These are phyloP conservation scores for Xylaria flabelliformis DNA, from an alignment of 495 filamentous ascomycete species.

Conservation along the genomic window DNA sequence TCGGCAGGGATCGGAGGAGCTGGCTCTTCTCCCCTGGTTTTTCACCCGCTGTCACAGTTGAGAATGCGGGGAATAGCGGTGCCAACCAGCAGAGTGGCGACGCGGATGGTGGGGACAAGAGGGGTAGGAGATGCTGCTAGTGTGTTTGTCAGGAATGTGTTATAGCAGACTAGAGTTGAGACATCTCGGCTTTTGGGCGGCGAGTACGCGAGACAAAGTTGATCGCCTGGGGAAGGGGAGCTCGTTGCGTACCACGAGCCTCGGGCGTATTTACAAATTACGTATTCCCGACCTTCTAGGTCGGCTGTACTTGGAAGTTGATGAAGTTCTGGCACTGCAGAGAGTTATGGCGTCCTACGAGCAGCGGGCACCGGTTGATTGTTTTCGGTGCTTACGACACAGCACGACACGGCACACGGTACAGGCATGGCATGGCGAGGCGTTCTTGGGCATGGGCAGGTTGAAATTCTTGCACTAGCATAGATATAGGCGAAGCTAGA, in stretches of 20 bases:
- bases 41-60: conserved; percentile 56
- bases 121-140: conserved; percentile 58
- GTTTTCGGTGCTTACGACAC: conserved; percentile 12
- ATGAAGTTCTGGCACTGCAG: background rate
- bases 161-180: background rate
- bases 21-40: conserved; percentile 65
- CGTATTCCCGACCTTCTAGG: background rate
- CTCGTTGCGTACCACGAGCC: background rate
- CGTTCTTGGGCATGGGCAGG: conserved; percentile 17
- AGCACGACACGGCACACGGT: conserved; percentile 3
- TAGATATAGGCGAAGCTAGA: conserved; percentile 15
- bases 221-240: background rate
- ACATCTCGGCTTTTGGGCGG: background rate
- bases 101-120: conserved; percentile 37
- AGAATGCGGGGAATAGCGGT: conserved; percentile 42
- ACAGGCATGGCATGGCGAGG: conserved; percentile 8
- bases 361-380: background rate
- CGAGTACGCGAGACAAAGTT: background rate
- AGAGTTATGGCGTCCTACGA: background rate
- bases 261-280: background rate
- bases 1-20: conserved; percentile 66
- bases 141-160: conserved; percentile 10
- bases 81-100: conserved; percentile 41
- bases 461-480: conserved; percentile 17
- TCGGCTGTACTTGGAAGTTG: background rate